Conservation (phyloP, 73 alveolate genomes). For the Tetrahymena malaccensis region DNA sequence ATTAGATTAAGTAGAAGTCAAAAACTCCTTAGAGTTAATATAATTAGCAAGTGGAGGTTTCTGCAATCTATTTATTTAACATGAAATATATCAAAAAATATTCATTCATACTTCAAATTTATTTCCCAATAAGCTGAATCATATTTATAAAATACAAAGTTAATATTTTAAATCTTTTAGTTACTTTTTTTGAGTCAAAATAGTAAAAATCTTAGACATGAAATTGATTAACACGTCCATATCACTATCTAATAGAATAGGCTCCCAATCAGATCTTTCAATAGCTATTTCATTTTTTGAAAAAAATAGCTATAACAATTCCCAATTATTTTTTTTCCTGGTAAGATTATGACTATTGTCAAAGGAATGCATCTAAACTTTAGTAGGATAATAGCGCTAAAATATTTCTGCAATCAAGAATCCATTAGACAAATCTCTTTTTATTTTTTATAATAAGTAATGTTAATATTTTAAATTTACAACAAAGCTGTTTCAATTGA, state of each 20-base stretch:
- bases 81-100: background rate
- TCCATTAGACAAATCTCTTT: slow-evolving; percentile 71
- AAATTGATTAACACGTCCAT: slow-evolving; percentile 20
- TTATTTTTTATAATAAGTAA: background rate
- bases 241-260: slow-evolving; percentile 8
- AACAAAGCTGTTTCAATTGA: background rate
- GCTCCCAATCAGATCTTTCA: slow-evolving; percentile 6
- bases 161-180: background rate
- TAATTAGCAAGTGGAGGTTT: slow-evolving; percentile 40
- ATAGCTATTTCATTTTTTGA: slow-evolving; percentile 19
- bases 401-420: slow-evolving; percentile 87
- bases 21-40: slow-evolving; percentile 35
- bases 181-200: slow-evolving; percentile 30
- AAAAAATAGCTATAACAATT: slow-evolving; percentile 23
- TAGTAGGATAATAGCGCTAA: slow-evolving; percentile 83
- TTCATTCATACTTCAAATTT: too few species aligned
- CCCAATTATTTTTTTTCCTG: slow-evolving; percentile 33
- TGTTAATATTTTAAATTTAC: background rate
- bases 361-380: slow-evolving; percentile 66
- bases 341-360: slow-evolving; percentile 55
- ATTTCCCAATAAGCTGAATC: too few species aligned
- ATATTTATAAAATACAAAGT: too few species aligned
- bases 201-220: slow-evolving; percentile 2
- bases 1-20: slow-evolving; percentile 15
- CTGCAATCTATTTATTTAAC: slow-evolving; percentile 1